Evolutionary conservation across 352 stramenopile genomes (phyloP).

Genomic region (Globisporangium orthogonon): DNA sequence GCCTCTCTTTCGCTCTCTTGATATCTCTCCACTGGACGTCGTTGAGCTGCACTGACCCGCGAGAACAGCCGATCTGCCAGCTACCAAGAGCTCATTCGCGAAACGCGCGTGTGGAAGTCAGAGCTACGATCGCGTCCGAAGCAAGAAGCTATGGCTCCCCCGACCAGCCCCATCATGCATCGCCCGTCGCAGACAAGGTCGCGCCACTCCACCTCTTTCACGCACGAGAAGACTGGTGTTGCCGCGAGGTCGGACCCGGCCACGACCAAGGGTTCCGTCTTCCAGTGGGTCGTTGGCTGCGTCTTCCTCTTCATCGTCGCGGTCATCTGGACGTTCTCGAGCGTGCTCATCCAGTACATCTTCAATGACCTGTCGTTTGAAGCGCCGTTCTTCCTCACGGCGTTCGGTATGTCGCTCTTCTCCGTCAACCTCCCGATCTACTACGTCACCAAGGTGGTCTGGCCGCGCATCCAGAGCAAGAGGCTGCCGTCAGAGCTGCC

Average conservation of each 20-base stretch:
- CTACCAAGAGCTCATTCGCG: not conserved
- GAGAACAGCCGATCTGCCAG: not conserved
- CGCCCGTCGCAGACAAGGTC: conserved; percentile 1
- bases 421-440: conserved; percentile 76
- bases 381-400: conserved; percentile 86
- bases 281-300: conserved; percentile 65
- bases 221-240: not conserved
- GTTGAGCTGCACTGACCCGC: too few species aligned
- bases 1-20: not conserved
- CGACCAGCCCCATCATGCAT: conserved; percentile 5
- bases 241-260: not conserved
- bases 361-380: conserved; percentile 85
- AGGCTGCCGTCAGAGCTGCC: conserved; percentile 14
- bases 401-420: conserved; percentile 85
- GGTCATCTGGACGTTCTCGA: conserved; percentile 81
- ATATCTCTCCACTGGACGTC: not conserved
- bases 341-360: conserved; percentile 87
- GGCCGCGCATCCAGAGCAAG: conserved; percentile 27
- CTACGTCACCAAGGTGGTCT: conserved; percentile 52
- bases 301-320: conserved; percentile 69
- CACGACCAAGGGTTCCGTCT: conserved; percentile 24
- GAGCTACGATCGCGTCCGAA: not conserved
- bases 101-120: not conserved
- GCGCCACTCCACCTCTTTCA: conserved; percentile 7
- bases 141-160: not conserved